Conservation (phyloP, 768 basidiomycete genomes). For the Artomyces pyxidatus region DNA sequence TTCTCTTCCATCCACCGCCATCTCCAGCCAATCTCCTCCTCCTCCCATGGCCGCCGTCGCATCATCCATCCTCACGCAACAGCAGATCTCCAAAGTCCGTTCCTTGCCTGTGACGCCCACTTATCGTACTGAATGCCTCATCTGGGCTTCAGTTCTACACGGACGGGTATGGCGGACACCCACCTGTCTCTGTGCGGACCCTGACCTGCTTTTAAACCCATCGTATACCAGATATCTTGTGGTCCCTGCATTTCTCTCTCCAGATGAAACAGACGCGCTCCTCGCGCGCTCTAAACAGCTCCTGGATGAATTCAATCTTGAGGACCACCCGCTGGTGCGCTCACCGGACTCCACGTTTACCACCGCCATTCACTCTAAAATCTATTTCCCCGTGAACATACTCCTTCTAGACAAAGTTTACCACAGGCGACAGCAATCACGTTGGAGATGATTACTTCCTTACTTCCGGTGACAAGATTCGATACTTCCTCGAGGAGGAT, state of each 20-base stretch:
- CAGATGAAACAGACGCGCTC: slow-evolving; percentile 51
- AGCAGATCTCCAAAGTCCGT: too few relatives aligned
- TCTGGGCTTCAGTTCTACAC: neutral
- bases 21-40: too few relatives aligned
- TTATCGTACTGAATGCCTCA: neutral
- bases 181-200: neutral
- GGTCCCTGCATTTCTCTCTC: slow-evolving; percentile 61
- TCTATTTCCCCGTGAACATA: too few relatives aligned
- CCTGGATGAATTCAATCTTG: slow-evolving; percentile 68
- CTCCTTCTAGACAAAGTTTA: slow-evolving; percentile 81
- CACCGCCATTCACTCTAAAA: neutral
- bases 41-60: too few relatives aligned
- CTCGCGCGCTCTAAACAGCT: slow-evolving; percentile 66
- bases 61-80: too few relatives aligned
- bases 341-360: too few relatives aligned
- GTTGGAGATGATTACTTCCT: slow-evolving; percentile 93
- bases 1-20: too few relatives aligned
- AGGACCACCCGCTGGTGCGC: slow-evolving; percentile 73
- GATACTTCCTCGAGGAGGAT: slow-evolving; percentile 90
- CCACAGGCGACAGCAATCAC: slow-evolving; percentile 67
- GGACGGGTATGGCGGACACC: neutral
- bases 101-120: neutral
- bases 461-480: slow-evolving; percentile 86
- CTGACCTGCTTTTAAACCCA: neutral
- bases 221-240: slow-evolving; percentile 57